These are phyloP conservation scores for Chalaropsis thielavioides DNA, from an alignment of 2,329 filamentous ascomycete genomes.

Conservation along the genomic window DNA sequence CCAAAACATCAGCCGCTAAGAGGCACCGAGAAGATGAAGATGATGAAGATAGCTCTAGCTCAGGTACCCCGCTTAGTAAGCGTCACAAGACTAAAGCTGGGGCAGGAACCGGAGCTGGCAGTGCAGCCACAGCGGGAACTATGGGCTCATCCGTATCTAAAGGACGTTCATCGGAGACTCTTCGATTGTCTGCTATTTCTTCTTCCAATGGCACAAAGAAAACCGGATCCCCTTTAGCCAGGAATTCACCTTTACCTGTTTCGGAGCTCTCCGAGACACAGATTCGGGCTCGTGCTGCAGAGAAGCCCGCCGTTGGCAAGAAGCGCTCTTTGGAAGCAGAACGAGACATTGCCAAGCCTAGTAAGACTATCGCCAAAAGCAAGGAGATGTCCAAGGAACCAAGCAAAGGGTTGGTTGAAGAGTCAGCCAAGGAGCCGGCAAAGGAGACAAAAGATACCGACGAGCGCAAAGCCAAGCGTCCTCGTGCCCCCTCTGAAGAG, in stretches of 20 bases:
- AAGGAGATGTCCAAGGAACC: constrained; percentile 16
- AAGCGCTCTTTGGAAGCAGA: constrained; percentile 19
- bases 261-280: constrained; percentile 10
- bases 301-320: constrained; percentile 24
- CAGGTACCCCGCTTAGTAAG: constrained; percentile 43
- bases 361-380: constrained; percentile 7
- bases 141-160: background rate
- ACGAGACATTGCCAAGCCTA: background rate
- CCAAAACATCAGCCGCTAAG: constrained; percentile 29
- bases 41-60: constrained; percentile 44
- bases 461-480: constrained; percentile 22
- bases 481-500: constrained; percentile 24
- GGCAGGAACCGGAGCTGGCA: background rate
- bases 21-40: constrained; percentile 38
- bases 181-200: constrained; percentile 10
- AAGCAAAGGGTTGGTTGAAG: constrained; percentile 17
- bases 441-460: constrained; percentile 19
- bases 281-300: constrained; percentile 16
- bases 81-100: constrained; percentile 38
- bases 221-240: constrained; percentile 8
- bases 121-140: background rate
- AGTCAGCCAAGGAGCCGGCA: constrained; percentile 17
- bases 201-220: constrained; percentile 9
- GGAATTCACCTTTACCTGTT: constrained; percentile 7
- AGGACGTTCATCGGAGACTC: constrained; percentile 1